These are phyloP conservation scores for Lactarius hengduanensis DNA, from an alignment of 768 basidiomycete genomes.

Conservation along the genomic window DNA sequence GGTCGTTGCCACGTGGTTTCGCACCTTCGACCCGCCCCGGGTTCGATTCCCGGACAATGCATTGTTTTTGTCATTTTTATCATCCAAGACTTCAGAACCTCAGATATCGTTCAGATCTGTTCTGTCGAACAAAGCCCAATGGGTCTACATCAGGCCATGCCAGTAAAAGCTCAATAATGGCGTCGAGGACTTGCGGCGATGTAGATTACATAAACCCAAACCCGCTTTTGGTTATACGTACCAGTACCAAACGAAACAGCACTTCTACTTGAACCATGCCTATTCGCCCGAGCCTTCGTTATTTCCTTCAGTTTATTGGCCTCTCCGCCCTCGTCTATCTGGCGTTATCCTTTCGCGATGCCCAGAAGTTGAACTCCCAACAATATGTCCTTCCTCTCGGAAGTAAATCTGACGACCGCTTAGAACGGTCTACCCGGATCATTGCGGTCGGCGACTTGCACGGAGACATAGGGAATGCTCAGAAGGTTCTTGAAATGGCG, in stretches of 20 bases:
- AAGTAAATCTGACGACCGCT: neutral
- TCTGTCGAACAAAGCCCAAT: no score
- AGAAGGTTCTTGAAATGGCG: conserved; percentile 76
- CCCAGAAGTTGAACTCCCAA: neutral
- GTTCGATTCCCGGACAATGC: conserved; percentile 28
- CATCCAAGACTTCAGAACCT: neutral
- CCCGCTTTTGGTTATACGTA: neutral
- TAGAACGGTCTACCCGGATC: conserved; percentile 45
- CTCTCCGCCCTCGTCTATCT: conserved; percentile 6
- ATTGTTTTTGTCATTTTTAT: neutral
- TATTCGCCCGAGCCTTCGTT: conserved; percentile 28
- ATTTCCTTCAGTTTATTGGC: conserved; percentile 11
- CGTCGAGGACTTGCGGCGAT: no score
- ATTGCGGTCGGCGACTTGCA: conserved; percentile 93
- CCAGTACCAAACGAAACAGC: neutral
- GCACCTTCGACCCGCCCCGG: conserved; percentile 26
- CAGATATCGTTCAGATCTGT: no score
- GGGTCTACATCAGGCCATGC: no score
- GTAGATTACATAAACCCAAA: no score
- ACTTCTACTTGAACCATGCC: conserved; percentile 5
- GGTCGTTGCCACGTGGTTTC: conserved; percentile 26
- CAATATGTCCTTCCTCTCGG: neutral
- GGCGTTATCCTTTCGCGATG: neutral
- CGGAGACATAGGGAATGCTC: conserved; percentile 81
- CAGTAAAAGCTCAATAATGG: no score